Evolutionary conservation across 163 green algal genomes (phyloP), one percentile per base, ranked within the genome.

Genomic region (Chlamydomonas reinhardtii): DNA sequence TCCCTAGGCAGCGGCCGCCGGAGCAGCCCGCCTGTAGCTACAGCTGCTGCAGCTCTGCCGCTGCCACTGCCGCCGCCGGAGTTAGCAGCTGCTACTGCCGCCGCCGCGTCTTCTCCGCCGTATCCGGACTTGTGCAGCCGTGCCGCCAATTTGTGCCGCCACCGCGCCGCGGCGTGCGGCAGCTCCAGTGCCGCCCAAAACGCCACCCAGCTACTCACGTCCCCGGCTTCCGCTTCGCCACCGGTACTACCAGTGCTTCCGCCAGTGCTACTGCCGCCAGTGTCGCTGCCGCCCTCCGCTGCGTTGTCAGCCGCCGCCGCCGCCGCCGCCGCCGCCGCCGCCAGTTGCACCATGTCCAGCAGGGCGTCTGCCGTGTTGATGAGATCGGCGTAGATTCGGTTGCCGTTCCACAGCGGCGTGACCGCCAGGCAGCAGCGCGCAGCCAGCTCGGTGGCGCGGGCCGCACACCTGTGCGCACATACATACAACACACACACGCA

Each of bases 391-490:
- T 81, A 71, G 54, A 81, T 81, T 6, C 74, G 31, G 74, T 81
- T 81, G 54, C 74, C 74, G 74, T 81, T 81, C 74, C 74, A 81
- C 32, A 81, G 74, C 32, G 74, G 74, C 31, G 74, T 81, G 56
- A 81, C 70, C 31, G 9, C 3, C 20, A 81, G 56, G 32, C 74
- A 81, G 74, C 27, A 61, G 20, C 74, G 54, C 39, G 48, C 66
- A 11, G 56, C 74, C 54, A 81, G 74, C 74, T 81, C 74, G 22
- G 74, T 81, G 29, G 74, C 74, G 2, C 74, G 74, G 0, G 56
- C 74, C 4, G 20, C 74, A 52, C 48, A 68, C 11, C 48, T 12
- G 25, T 14, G n/a, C 73, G 69, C n/a, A n/a, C 29, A 14, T 3
- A 16, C 69, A 34, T 56, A 11, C 43, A 14, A 56, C 48, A 8